Evolutionary conservation across 2,329 filamentous ascomycete genomes (phyloP), one percentile per base, ranked within the genome.

Genomic region (Colletotrichum musae): DNA sequence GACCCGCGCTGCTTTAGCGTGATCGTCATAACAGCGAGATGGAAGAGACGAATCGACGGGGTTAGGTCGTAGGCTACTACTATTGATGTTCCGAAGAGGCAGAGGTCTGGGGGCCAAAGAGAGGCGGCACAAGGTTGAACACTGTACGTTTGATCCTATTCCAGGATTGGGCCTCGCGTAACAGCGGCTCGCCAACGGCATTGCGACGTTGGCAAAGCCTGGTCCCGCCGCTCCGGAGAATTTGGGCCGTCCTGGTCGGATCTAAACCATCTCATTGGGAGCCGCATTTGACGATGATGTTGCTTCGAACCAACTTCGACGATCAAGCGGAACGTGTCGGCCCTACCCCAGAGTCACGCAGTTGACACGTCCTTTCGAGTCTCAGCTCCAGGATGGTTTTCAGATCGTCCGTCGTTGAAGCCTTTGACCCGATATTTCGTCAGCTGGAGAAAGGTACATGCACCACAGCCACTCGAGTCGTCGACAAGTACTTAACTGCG

Each of bases 201-300:
- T 51, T 45, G 45, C 43, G 43, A 60, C 54, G 21, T 64, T 36
- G n/a, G 54, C n/a, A 57, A 43, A 61, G 56, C 50, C 52, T 66
- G 56, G 56, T 56, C 64, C 66, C 66, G 56, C 62, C 56, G 36
- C 5, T 10, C 66, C 66, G 62, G 66, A 66, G 62, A 69, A 39
- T 69, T 52, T 69, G 51, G 50, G 56, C 62, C 61, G 66, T 51
- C 58, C 56, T 51, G 41, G 53, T 36, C n/a, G 41, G 36, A 66
- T 66, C 62, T 57, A 56, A 53, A 66, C 56, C 56, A 47, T 28
- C 56, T 60, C 36, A 57, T 60, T 61, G 66, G 62, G 36, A 65
- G 52, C 62, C 56, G 16, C 21, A 47, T 51, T 52, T 52, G 26
- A 60, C 32, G 50, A 66, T 36, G 13, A 39, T 18, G 13, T 62